Evolutionary conservation across 2,329 filamentous ascomycete genomes (phyloP), one percentile per base, ranked within the genome.

Genomic region (Scorias spongiosa): DNA sequence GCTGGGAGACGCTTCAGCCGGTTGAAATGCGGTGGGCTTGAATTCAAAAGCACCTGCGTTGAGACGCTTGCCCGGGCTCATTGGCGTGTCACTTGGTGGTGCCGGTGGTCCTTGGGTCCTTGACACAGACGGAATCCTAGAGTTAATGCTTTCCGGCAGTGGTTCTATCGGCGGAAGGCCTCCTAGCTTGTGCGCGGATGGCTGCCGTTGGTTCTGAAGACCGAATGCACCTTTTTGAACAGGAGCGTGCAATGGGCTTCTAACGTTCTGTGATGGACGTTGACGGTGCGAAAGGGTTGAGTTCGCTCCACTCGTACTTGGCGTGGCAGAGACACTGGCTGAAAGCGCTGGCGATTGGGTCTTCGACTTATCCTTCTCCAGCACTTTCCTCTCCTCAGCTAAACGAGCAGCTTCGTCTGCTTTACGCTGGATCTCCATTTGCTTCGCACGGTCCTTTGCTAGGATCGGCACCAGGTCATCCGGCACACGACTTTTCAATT

Each of bases 371-470:
- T 51, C 52, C 42, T 48, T 49, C 37, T 18, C 14, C 11, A 14
- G 57, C 53, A 11, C 55, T 56, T 39, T 61, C 57, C 66, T 77
- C 60, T 55, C 66, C 49, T 74, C 58, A 67, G 57, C 55, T 39
- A 71, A 66, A 45, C 85, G 79, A 2, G 78, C 80, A 51, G 89
- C 81, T 57, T 78, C 76, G 48, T 84, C 78, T 1, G 86, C 86
- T 63, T 88, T 93, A 54, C 87, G 82, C 57, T 94, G 81, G 49
- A 98, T 96, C 58, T 88, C 79, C 56, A 87, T 80, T 64, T 96
- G 91, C 67, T 95, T 98, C 39, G 70, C 74, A n/a, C 87, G 87
- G 59, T 98, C 91, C 61, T 96, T 98, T 46, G 91, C 89, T 48
- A 98, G 81, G 52, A 98, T 98, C 1, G 85, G 81, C 26, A 98